phyloP scores from a whole-genome alignment of 305 asterid genomes.

The Salvia sclarea region DNA sequence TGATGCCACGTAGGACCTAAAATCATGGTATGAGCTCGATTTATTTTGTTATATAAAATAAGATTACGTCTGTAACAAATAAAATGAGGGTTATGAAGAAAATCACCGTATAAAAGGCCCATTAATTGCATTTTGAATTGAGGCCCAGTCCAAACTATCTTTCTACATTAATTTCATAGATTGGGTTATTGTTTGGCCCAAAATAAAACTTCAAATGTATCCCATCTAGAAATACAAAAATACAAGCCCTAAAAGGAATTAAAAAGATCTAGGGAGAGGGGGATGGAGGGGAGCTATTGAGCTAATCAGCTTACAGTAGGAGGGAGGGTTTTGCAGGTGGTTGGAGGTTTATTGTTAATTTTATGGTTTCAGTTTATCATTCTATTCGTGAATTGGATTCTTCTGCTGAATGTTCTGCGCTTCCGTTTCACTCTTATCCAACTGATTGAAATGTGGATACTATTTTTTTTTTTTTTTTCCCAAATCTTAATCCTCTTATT shows the following conservation, averaged over 20 bases:
- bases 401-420: conserved; percentile 1
- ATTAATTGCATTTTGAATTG: too few species aligned
- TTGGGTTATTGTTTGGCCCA: conserved; percentile 13
- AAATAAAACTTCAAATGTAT: neutral
- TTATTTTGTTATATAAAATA: too few species aligned
- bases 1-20: too few species aligned
- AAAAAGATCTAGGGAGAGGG: neutral
- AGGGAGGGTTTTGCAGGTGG: conserved; percentile 23
- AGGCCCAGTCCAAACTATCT: neutral
- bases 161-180: neutral
- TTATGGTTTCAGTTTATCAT: neutral
- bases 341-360: conserved; percentile 2
- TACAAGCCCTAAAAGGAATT: neutral
- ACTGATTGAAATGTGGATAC: neutral
- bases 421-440: conserved; percentile 11
- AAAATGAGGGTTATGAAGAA: too few species aligned
- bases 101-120: too few species aligned
- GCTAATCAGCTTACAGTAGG: neutral
- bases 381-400: neutral
- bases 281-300: neutral
- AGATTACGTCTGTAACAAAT: too few species aligned
- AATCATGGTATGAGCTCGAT: too few species aligned
- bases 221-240: neutral
- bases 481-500: neutral
- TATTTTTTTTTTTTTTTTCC: neutral